phyloP scores from a whole-genome alignment of 106 monocot species.

The Acorus calamus region DNA sequence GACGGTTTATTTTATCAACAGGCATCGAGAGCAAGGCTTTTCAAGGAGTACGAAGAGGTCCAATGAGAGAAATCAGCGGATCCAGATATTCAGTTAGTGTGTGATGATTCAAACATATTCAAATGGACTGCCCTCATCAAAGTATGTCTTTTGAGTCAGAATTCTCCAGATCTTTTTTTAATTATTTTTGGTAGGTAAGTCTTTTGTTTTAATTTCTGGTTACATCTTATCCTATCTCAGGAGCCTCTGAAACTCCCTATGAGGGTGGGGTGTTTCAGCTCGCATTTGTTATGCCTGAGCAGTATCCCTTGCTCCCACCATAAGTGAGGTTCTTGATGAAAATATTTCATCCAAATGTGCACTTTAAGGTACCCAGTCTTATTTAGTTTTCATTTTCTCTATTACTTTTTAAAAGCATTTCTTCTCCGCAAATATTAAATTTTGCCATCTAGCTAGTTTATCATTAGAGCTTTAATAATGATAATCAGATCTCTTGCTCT shows the following conservation, averaged over 20 bases:
- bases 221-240: no score
- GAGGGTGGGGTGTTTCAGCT: conserved; percentile 95
- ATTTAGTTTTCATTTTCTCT: not conserved
- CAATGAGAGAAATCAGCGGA: conserved; percentile 86
- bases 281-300: conserved; percentile 91
- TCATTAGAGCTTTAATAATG: not conserved
- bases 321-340: conserved; percentile 98
- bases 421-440: not conserved
- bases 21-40: conserved; percentile 96
- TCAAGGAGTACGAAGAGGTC: conserved; percentile 96
- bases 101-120: conserved; percentile 97
- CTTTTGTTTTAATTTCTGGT: no score
- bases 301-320: conserved; percentile 90
- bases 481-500: not conserved
- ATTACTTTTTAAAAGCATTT: not conserved
- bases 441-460: not conserved
- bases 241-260: conserved; percentile 83
- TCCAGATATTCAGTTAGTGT: conserved; percentile 89
- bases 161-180: no score
- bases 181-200: no score
- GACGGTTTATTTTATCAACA: conserved; percentile 1
- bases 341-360: conserved; percentile 98
- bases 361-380: conserved; percentile 71
- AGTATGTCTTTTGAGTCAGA: conserved; percentile 20
- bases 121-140: conserved; percentile 99